A percentile compares a stretch with the other conserved stretches of the same genome.
Evolutionary conservation across 2,329 filamentous ascomycete species (phyloP).

Genomic region (Ophiostoma ulmi): DNA sequence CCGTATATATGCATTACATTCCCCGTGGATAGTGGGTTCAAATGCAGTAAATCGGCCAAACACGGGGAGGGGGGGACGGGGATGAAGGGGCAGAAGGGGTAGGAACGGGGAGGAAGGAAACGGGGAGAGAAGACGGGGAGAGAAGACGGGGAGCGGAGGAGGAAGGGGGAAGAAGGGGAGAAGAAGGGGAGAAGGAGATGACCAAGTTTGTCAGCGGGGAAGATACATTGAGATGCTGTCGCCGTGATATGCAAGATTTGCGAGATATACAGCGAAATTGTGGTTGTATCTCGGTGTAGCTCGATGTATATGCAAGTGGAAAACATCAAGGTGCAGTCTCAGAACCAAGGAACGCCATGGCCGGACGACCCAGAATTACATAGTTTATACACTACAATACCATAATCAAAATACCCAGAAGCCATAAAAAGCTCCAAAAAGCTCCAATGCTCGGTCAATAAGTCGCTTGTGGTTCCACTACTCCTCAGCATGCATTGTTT

Average conservation of each 20-base stretch:
- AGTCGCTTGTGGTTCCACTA: not conserved
- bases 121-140: not conserved
- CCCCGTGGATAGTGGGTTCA: not conserved
- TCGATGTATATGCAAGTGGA: not conserved
- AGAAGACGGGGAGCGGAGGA: not conserved
- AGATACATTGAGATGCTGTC: not conserved
- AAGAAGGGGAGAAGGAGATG: not conserved
- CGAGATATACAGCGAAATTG: not conserved
- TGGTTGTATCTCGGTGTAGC: not conserved
- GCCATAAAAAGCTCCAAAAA: not conserved
- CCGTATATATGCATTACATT: not conserved
- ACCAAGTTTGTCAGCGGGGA: not conserved
- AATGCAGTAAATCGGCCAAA: not conserved
- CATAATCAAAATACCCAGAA: not conserved
- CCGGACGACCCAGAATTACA: not conserved
- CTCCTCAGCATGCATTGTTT: not conserved
- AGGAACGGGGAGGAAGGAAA: not conserved
- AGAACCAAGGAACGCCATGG: not conserved
- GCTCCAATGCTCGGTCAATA: too few species aligned
- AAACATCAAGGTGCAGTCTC: not conserved
- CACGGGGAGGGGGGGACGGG: not conserved
- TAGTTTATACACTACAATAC: not conserved
- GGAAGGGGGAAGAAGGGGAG: too few species aligned
- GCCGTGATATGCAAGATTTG: not conserved
- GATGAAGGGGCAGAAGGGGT: not conserved